Conservation (phyloP, 495 filamentous ascomycete species). For the Neurospora terricola region DNA sequence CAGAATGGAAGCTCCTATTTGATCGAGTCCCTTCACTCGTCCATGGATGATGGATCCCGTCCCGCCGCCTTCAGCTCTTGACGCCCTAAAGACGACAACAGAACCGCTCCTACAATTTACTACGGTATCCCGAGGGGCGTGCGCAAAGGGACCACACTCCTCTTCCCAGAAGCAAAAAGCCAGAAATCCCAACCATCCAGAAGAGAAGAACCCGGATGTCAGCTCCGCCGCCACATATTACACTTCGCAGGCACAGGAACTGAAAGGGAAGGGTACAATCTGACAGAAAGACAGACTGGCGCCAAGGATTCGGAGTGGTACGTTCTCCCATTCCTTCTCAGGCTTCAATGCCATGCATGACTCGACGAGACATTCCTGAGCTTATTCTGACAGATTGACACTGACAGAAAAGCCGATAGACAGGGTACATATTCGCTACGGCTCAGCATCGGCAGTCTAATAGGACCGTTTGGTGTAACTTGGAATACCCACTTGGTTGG, state of each 20-base stretch:
- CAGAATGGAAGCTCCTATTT: background rate
- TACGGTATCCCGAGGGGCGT: background rate
- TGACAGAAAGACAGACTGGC: background rate
- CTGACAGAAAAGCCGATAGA: background rate
- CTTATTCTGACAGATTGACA: background rate
- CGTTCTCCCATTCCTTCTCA: background rate
- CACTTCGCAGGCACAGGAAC: background rate
- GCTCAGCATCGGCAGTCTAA: background rate
- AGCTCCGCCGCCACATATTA: background rate
- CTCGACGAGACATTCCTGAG: background rate
- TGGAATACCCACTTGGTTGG: background rate
- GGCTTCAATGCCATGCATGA: background rate
- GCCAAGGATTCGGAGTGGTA: background rate
- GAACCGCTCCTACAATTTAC: background rate
- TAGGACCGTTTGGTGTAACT: background rate
- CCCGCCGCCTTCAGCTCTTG: background rate
- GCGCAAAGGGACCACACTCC: background rate
- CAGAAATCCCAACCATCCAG: background rate
- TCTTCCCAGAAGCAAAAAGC: background rate
- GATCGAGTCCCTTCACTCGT: background rate
- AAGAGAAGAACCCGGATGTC: background rate
- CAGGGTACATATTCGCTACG: background rate
- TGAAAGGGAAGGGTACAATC: background rate
- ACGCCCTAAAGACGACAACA: background rate
- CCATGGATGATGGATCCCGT: background rate